Percentiles rank a stretch among this genome's conserved stretches.
phyloP scores from a whole-genome alignment of 2,329 filamentous ascomycete species.

The Fusarium marasasianum region DNA sequence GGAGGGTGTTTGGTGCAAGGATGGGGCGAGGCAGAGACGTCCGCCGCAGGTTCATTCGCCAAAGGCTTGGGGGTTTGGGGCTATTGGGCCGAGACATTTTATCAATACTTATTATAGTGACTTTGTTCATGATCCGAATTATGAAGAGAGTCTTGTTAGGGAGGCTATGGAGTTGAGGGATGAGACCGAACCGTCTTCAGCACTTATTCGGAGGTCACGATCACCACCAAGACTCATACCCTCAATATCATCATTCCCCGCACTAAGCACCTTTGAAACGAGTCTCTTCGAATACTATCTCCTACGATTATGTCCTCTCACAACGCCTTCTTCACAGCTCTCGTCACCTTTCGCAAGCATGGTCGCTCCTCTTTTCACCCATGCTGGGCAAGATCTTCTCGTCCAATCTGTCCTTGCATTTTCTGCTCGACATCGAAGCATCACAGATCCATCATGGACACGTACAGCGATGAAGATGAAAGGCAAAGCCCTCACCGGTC shows the following conservation, averaged over 20 bases:
- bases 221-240: not conserved
- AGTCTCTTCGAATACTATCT: conserved; percentile 38
- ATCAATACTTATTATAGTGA: conserved; percentile 36
- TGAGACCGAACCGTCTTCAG: not conserved
- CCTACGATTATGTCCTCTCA: conserved; percentile 33
- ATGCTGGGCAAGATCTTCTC: conserved; percentile 27
- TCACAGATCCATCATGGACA: conserved; percentile 27
- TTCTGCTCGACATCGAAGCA: conserved; percentile 33
- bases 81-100: conserved; percentile 22
- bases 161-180: conserved; percentile 20
- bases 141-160: conserved; percentile 19
- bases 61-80: not conserved
- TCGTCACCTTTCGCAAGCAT: conserved; percentile 32
- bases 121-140: conserved; percentile 20
- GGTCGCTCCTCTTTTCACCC: conserved; percentile 35
- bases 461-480: conserved; percentile 31
- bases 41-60: not conserved
- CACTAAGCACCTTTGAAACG: conserved; percentile 4
- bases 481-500: conserved; percentile 14
- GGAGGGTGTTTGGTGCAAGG: conserved; percentile 44
- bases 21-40: not conserved
- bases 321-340: conserved; percentile 28
- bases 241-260: conserved; percentile 22
- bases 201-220: not conserved
- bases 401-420: conserved; percentile 35